Evolutionary conservation across 441 rosid genomes (phyloP), one percentile per base, ranked within the genome.

Genomic region (Corymbia citriodora): DNA sequence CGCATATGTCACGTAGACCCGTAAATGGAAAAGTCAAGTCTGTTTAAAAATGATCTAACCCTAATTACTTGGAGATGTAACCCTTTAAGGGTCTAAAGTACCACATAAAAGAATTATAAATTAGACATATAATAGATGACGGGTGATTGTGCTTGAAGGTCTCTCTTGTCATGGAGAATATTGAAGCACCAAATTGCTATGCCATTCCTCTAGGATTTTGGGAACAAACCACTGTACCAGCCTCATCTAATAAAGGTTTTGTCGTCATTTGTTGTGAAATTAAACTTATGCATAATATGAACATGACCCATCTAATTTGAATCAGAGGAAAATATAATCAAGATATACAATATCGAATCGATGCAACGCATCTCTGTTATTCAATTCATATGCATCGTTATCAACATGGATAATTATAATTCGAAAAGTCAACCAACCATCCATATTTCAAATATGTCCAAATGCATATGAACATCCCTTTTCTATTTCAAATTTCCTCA

Each of bases 281-380:
- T 10, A 72, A 36, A 36, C 49, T 36, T 18, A 10, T 10, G 48
- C 4, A 0, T 9, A 72, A 0, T 9, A 72, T 18, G 23, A 72
- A 18, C 23, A 18, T 19, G 27, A 6, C 27, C 7, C 19, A 17
- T 33, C 8, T 5, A 19, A 15, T 33, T 72, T 0, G 5, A 72
- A 36, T 36, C 0, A 5, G 4, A 70, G 48, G 14, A 33, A 31
- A 18, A 17, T 70, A 17, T 31, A 31, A 70, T 9, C 12, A 1
- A 31, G 45, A 33, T 33, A 33, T n/a, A 14, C 10, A 0, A 2
- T 8, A 14, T 5, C 21, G 0, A 1, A 9, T 23, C 1, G 10
- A 3, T 3, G 14, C 27, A 23, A 23, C 9, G 2, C 16, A n/a
- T 68, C 21, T 68, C 31, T 15, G 2, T 31, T n/a, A 9, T 68